Evolutionary conservation across 371 early-diverging fungal genomes (phyloP).

Genomic region (Agmasoma carcini): DNA sequence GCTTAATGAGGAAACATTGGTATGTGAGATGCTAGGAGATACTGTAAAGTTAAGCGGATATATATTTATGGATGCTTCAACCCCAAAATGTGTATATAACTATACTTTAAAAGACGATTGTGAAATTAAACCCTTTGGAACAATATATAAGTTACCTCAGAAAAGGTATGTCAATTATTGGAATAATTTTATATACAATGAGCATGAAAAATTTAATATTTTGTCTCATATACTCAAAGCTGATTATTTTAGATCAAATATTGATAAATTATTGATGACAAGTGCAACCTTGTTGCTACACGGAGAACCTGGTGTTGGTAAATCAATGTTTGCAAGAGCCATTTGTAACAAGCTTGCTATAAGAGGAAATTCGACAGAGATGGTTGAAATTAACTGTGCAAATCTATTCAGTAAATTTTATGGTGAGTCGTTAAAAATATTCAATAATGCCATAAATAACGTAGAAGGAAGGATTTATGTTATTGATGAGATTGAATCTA

Average conservation of each 20-base stretch:
- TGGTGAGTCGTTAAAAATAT: slow-evolving; percentile 56
- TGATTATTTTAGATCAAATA: not conserved
- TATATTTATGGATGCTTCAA: no score
- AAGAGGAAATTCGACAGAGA: slow-evolving; percentile 54
- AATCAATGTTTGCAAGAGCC: slow-evolving; percentile 58
- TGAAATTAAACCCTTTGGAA: no score
- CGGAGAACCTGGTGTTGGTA: slow-evolving; percentile 61
- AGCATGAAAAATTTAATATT: not conserved
- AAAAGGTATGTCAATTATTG: slow-evolving; percentile 1
- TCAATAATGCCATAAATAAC: slow-evolving; percentile 55
- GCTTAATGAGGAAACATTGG: no score
- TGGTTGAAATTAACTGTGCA: slow-evolving; percentile 60
- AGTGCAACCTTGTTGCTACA: slow-evolving; percentile 57
- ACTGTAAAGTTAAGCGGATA: no score
- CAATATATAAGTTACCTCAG: no score
- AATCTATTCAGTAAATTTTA: slow-evolving; percentile 61
- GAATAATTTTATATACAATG: not conserved
- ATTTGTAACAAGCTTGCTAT: slow-evolving; percentile 59
- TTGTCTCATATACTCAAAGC: not conserved
- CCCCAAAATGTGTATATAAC: no score
- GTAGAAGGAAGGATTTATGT: slow-evolving; percentile 25
- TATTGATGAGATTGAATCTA: slow-evolving; percentile 9
- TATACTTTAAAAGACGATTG: no score
- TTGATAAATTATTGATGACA: not conserved
- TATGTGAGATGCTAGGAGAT: no score